Base-by-base conservation (phyloP, 1,284 basidiomycete genomes). In the Athelia psychrophila region DNA sequence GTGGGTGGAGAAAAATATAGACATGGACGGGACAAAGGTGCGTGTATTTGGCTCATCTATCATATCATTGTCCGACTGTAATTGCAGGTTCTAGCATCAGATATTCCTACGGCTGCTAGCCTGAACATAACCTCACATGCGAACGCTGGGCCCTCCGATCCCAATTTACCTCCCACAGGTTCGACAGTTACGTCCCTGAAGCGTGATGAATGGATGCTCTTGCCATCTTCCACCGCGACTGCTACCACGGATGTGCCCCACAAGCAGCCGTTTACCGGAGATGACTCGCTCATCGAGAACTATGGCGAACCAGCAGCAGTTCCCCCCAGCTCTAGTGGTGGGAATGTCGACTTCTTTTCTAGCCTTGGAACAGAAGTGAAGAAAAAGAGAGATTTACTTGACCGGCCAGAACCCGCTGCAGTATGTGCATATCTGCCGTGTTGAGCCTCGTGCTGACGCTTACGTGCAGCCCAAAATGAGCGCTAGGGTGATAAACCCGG, bases 131-230 rank as follows among this genome's bases (percentile, higher is more conserved):
- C 73, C 9, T 88, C 88, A 0, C 75, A 80, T 44, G 80, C 82
- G 19, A 66, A 73, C 33, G 63, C 70, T 36, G 62, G 69, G 22
- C 63, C 76, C 9, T 64, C 71, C 18, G 74, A 78, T 51, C 73
- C 78, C 0, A 59, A 72, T 1, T 70, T 81, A 22, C 81, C 83
- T 2, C 72, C 70, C 5, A 59, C 70, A 12, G 57, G 67, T 2
- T 66, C 64, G 5, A 71, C 80, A 2, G 79, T 82, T 54, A 73
- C 79, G 0, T 68, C 73, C 18, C 63, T 88, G 20, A 78, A 85
- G 60, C 80, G 93, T 18, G 93, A 95, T 58, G 86, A 92, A 33
- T 96, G 94, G 95, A 96, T 97, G 95, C 71, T 93, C n/a, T 71
- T 78, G 25, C 80, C 81, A 5, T 60, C 73, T 4, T 59, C 64